A percentile compares a stretch with the other conserved stretches of the same genome.
phyloP scores from a whole-genome alignment of 2,329 filamentous ascomycete species.

The Aspergillus ochraceus region DNA sequence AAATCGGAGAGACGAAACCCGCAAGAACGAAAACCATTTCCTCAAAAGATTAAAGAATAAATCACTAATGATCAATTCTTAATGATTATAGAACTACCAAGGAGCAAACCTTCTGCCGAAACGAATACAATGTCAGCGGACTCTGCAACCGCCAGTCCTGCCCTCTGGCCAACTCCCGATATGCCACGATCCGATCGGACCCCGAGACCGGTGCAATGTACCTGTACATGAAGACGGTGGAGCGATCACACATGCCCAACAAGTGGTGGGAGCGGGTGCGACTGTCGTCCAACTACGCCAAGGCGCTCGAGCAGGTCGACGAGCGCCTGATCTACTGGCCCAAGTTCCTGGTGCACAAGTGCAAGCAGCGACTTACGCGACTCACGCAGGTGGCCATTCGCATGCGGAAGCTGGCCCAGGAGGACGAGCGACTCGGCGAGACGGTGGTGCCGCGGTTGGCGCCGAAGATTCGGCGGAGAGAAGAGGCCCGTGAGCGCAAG shows the following conservation, averaged over 20 bases:
- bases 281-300: constrained; percentile 84
- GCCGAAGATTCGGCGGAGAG: constrained; percentile 79
- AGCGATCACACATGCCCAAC: constrained; percentile 81
- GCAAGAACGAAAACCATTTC: neutral
- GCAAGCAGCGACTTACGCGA: constrained; percentile 91
- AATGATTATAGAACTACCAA: constrained; percentile 66
- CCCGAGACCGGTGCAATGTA: constrained; percentile 80
- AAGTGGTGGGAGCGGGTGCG: constrained; percentile 96
- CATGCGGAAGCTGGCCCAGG: constrained; percentile 74
- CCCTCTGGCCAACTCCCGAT: constrained; percentile 85
- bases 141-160: constrained; percentile 86
- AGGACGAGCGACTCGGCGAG: constrained; percentile 88
- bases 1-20: constrained; percentile 3
- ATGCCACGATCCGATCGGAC: constrained; percentile 86
- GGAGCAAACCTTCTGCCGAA: constrained; percentile 89
- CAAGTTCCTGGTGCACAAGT: constrained; percentile 89
- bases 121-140: constrained; percentile 85
- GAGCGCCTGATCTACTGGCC: constrained; percentile 88
- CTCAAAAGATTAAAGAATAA: too few relatives aligned
- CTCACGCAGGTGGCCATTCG: constrained; percentile 87
- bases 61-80: constrained; percentile 6
- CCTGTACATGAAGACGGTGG: constrained; percentile 94
- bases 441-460: constrained; percentile 83
- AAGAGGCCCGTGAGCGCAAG: constrained; percentile 73
- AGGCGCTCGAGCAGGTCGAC: constrained; percentile 85